Evolutionary conservation across 73 alveolate genomes (phyloP).

Genomic region (Tetrahymena thermophila): DNA sequence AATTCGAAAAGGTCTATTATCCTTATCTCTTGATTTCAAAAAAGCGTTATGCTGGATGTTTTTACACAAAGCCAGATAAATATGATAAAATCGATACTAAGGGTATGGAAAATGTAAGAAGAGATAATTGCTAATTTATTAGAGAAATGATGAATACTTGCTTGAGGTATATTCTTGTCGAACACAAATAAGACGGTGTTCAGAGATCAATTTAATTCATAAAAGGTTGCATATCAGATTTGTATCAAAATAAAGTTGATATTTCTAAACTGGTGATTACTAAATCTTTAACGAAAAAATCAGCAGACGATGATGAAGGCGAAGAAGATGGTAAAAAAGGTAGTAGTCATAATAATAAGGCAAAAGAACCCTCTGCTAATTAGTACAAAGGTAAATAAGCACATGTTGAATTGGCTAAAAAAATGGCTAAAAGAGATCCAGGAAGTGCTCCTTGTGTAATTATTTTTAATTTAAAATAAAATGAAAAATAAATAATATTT

Average conservation of each 20-base stretch:
- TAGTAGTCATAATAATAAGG: background rate
- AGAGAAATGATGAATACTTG: slow-evolving; percentile 56
- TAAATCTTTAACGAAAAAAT: slow-evolving; percentile 81
- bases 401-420: slow-evolving; percentile 99
- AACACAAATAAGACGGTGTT: slow-evolving; percentile 58
- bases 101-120: slow-evolving; percentile 98
- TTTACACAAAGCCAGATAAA: slow-evolving; percentile 92
- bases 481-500: background rate
- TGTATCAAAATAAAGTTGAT: slow-evolving; percentile 96
- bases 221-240: slow-evolving; percentile 89
- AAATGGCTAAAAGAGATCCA: slow-evolving; percentile 91
- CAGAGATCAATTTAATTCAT: slow-evolving; percentile 70
- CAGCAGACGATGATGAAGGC: slow-evolving; percentile 54
- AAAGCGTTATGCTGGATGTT: slow-evolving; percentile 92
- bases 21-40: slow-evolving; percentile 97
- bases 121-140: slow-evolving; percentile 96
- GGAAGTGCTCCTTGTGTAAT: slow-evolving; percentile 47
- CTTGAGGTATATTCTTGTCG: slow-evolving; percentile 48
- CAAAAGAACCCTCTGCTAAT: slow-evolving; percentile 23
- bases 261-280: slow-evolving; percentile 95
- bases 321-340: slow-evolving; percentile 21
- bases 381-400: slow-evolving; percentile 91
- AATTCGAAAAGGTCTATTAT: slow-evolving; percentile 97
- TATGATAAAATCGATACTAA: slow-evolving; percentile 94
- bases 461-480: background rate